phyloP scores from a whole-genome alignment of 1,139 yeast genomes.

The Kodamaea fungicola region DNA sequence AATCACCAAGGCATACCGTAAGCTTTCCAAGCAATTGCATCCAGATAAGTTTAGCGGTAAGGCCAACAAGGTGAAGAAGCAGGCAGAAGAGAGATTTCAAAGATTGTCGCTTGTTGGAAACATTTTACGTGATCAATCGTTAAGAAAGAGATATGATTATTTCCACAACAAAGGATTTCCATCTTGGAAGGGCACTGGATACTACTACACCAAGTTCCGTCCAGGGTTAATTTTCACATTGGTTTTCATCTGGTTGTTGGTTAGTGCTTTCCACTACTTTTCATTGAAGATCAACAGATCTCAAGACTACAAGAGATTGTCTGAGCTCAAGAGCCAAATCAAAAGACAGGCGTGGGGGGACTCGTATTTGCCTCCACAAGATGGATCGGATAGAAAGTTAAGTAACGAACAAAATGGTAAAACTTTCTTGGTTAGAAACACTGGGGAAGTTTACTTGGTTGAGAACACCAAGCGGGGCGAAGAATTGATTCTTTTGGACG shows the following conservation, averaged over 20 bases:
- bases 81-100: constrained; percentile 62
- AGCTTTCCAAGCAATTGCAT: constrained; percentile 66
- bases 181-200: constrained; percentile 57
- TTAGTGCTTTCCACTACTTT: constrained; percentile 58
- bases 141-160: constrained; percentile 78
- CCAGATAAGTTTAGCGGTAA: constrained; percentile 69
- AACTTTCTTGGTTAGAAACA: constrained; percentile 60
- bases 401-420: constrained; percentile 43
- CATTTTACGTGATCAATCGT: constrained; percentile 59
- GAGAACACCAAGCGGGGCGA: constrained; percentile 43
- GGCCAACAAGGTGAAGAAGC: constrained; percentile 37
- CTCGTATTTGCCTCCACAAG: constrained; percentile 45
- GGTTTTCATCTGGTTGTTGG: constrained; percentile 44
- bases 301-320: constrained; percentile 62
- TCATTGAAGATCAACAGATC: constrained; percentile 51
- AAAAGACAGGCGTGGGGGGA: constrained; percentile 60
- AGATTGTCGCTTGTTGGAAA: constrained; percentile 72
- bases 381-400: constrained; percentile 44
- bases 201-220: constrained; percentile 51
- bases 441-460: constrained; percentile 64
- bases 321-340: constrained; percentile 46
- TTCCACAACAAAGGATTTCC: constrained; percentile 87
- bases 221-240: constrained; percentile 59
- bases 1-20: constrained; percentile 73
- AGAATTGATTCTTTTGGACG: constrained; percentile 33